Base-by-base conservation (phyloP, 2,329 filamentous ascomycete species). In the Colletotrichum limetticola region DNA sequence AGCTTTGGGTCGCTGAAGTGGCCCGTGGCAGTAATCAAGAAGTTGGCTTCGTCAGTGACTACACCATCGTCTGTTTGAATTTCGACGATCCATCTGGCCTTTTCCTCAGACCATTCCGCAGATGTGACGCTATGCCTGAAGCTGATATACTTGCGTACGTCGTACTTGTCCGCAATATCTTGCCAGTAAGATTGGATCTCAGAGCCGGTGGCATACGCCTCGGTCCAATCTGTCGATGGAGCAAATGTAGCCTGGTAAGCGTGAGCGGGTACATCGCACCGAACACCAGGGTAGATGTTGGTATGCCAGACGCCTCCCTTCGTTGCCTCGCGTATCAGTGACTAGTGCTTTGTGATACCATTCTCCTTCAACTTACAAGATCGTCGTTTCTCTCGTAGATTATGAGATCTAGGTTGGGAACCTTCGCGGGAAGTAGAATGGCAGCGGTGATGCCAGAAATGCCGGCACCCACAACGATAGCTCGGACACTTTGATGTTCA, bases 181-280 rank as follows among this genome's bases (percentile, higher is more conserved):
- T 92, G 86, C 90, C 91, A 91, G 78, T 95, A 94, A 16, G 89
- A 86, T 9, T 86, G 82, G 70, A 95, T 94, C 79, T 94, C 93
- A 4, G 83, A 78, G 0, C 92, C 92, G 49, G 89, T 88, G 0
- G 92, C 88, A 77, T 93, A 94, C 72, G 91, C 86, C 76, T 93
- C 90, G 0, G 86, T 87, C 93, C 93, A 35, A 6, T 42, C 37
- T 2, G 42, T 49, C 4, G 42, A 49, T 49, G 42, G 42, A 49
- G 42, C 42, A n/a, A 49, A 49, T 4, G 42, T 49, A 49, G 42
- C 42, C 77, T 93, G 92, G 77, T 94, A 94, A 24, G 91, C 91
- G 78, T 93, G 91, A 0, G 91, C 88, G 0, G 92, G 91, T 14
- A 94, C 67, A 78, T 94, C 91, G 76, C 92, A 94, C 55, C 90